Evolutionary conservation across 176 grass and related monocot genomes (phyloP).

Genomic region (Miscanthus lutarioriparius): DNA sequence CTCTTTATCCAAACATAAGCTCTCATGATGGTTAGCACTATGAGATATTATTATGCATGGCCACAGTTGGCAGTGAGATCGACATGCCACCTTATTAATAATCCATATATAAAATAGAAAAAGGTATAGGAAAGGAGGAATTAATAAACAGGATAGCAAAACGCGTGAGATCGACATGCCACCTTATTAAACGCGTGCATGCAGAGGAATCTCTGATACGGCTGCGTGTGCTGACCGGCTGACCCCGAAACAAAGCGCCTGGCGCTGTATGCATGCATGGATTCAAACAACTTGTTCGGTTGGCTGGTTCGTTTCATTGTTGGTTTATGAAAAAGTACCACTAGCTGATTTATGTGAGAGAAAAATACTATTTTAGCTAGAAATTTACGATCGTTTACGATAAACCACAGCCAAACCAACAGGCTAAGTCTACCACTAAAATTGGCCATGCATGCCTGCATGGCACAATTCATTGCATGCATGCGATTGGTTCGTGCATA

Average conservation of each 20-base stretch:
- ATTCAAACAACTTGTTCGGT: too few relatives aligned
- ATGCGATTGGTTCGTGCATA: not conserved
- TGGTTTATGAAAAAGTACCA: too few relatives aligned
- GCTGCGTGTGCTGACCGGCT: not conserved
- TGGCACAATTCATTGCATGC: not conserved
- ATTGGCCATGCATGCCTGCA: not conserved
- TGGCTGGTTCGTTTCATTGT: too few relatives aligned
- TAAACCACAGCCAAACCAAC: too few relatives aligned
- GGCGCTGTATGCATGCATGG: not conserved
- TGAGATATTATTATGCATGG: not conserved
- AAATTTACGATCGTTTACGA: too few relatives aligned
- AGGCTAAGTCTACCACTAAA: too few relatives aligned
- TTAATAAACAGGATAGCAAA: too few relatives aligned
- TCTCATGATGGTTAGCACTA: slow-evolving; percentile 29
- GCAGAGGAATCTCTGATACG: not conserved
- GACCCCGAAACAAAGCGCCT: not conserved
- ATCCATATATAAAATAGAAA: not conserved
- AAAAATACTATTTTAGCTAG: too few relatives aligned
- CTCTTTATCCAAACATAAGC: not conserved
- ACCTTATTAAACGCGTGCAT: too few relatives aligned
- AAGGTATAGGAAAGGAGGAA: not conserved
- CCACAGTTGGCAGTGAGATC: not conserved
- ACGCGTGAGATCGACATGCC: too few relatives aligned
- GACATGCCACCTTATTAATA: slow-evolving; percentile 18
- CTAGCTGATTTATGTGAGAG: too few relatives aligned